Percentiles rank a stretch among this genome's conserved stretches.
phyloP scores from a whole-genome alignment of 2,329 filamentous ascomycete genomes.

The Neofusicoccum laricinum region DNA sequence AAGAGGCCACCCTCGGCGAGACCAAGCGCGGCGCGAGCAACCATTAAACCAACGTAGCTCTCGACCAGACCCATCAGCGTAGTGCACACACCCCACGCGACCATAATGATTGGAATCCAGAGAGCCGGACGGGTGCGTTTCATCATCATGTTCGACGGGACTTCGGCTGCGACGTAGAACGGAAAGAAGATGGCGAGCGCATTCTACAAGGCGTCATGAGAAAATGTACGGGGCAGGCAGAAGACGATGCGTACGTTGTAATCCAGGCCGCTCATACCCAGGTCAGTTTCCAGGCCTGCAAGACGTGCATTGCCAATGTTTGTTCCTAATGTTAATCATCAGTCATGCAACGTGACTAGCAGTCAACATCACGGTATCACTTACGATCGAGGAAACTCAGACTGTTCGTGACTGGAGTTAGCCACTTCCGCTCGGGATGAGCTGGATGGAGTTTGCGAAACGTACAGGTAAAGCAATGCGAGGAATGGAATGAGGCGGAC shows the following conservation, averaged over 20 bases:
- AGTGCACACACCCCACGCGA: conserved; percentile 48
- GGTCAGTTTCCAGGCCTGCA: conserved; percentile 36
- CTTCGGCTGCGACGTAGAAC: conserved; percentile 46
- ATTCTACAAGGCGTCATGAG: conserved; percentile 34
- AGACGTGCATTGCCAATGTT: conserved; percentile 48
- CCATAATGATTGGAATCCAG: conserved; percentile 48
- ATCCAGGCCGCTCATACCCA: conserved; percentile 32
- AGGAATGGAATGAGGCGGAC: conserved; percentile 58
- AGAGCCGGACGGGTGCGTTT: conserved; percentile 54
- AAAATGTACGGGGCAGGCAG: conserved; percentile 29
- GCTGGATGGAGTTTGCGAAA: conserved; percentile 1
- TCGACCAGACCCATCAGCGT: conserved; percentile 50
- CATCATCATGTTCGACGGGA: conserved; percentile 59
- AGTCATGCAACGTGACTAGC: neutral
- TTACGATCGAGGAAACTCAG: conserved; percentile 51
- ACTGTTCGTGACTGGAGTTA: conserved; percentile 21
- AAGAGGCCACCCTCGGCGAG: conserved; percentile 30
- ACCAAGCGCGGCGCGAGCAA: conserved; percentile 46
- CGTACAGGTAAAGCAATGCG: conserved; percentile 55
- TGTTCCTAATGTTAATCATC: conserved; percentile 23
- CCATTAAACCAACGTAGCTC: conserved; percentile 44
- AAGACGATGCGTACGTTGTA: conserved; percentile 24
- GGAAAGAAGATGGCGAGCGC: conserved; percentile 63
- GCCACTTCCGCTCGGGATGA: neutral
- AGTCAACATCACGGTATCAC: neutral